A percentile compares a stretch with the other conserved stretches of the same genome.
Evolutionary conservation across 495 filamentous ascomycete species (phyloP).

Genomic region (Penicillium taxi): DNA sequence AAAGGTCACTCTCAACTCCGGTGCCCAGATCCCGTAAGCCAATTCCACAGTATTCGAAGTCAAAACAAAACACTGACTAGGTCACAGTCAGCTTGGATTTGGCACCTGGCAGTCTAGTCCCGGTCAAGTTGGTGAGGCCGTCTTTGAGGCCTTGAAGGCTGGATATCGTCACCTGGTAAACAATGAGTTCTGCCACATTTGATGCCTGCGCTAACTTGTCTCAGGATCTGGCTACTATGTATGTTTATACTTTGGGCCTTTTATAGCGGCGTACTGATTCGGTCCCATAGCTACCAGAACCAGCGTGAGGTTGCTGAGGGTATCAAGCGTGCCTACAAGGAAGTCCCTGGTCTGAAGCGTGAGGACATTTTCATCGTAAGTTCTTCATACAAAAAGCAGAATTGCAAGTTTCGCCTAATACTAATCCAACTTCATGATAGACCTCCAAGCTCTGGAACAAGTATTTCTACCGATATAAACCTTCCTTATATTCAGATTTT

Average conservation of each 20-base stretch:
- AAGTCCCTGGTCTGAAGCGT: constrained; percentile 42
- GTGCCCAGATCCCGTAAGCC: constrained; percentile 36
- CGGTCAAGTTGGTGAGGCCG: constrained; percentile 46
- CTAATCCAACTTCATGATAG: constrained; percentile 12
- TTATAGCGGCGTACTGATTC: no score
- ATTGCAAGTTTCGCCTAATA: constrained; percentile 1
- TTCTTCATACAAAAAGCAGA: not conserved
- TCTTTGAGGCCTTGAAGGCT: constrained; percentile 45
- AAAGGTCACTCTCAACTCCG: constrained; percentile 38
- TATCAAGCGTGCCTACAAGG: constrained; percentile 39
- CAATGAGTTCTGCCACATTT: not conserved
- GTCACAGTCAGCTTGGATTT: constrained; percentile 39
- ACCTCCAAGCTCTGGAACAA: constrained; percentile 46
- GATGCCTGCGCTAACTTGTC: constrained; percentile 8
- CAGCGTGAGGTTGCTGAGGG: constrained; percentile 40
- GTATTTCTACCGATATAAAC: not conserved
- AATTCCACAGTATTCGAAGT: not conserved
- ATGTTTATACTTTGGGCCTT: constrained; percentile 19
- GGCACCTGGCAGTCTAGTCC: constrained; percentile 51
- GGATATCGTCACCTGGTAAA: constrained; percentile 49
- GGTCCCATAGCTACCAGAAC: constrained; percentile 48
- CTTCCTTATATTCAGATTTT: not conserved
- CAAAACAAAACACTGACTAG: constrained; percentile 4
- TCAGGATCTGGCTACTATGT: constrained; percentile 41
- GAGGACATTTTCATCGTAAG: constrained; percentile 44